Evolutionary conservation across 116 monocot species (phyloP), one percentile per base, ranked within the genome.

Genomic region (Iris pallida): DNA sequence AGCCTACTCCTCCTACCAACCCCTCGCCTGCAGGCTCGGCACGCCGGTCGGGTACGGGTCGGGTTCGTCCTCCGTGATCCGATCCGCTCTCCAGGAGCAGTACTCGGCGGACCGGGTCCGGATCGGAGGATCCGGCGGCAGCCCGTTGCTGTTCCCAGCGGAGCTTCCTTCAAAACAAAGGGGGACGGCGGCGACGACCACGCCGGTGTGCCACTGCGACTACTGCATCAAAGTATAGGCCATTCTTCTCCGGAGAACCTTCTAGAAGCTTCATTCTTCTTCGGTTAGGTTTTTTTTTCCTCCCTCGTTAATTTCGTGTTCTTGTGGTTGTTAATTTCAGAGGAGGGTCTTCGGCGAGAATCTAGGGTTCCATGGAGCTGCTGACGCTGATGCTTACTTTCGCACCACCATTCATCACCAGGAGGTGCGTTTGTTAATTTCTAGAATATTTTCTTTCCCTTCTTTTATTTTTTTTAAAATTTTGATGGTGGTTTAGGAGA

Each of bases 121-220:
- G 49, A 14, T 75, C 42, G 20, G 47, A 42, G 52, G 44, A 8
- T 9, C 51, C 19, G 53, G 20, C 18, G 53, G 43, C 16, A 41
- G 14, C 53, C 17, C 42, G 43, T 43, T 9, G 40, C 53, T 5
- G 11, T 43, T 44, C 16, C 17, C 64, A 10, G 42, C 63, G 46
- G 89, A 89, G 85, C 85, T 74, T 77, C 80, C 89, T 82, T 89
- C 89, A 72, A 85, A 65, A 82, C 85, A 89, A 89, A 89, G 61
- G 41, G 15, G 46, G 20, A 16, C 45, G 58, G 61, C 57, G 16
- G 20, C 40, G 43, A n/a, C 46, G 63, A 55, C 45, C 20, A 73
- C 73, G 58, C 64, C 69, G 57, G 52, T 69, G 19, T 59, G 66
- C 12, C 69, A 68, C 40, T 80, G 83, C 73, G 83, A 83, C 59